Percentiles rank a stretch among this genome's conserved stretches.
phyloP scores from a whole-genome alignment of 805 yeast genomes.

The Suhomyces vadensis region DNA sequence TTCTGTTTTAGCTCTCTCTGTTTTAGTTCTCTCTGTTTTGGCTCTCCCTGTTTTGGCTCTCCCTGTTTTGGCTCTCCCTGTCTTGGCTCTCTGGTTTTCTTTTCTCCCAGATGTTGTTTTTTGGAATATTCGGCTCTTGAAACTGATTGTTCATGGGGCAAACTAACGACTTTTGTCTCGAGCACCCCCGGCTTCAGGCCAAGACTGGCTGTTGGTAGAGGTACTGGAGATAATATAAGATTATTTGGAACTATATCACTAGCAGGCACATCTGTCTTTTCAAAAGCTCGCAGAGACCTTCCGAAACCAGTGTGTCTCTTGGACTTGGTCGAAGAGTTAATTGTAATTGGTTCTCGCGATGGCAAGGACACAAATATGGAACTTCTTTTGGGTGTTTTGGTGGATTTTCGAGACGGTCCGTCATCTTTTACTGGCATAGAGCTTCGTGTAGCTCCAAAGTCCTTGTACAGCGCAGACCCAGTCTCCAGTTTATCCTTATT shows the following conservation, averaged over 20 bases:
- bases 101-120: too few species aligned
- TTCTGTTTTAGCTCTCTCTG: too few species aligned
- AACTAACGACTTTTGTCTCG: not conserved
- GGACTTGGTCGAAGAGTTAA: constrained; percentile 10
- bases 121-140: too few species aligned
- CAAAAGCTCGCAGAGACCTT: constrained; percentile 22
- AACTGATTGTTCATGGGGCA: too few species aligned
- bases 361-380: constrained; percentile 41
- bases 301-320: constrained; percentile 5
- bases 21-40: too few species aligned
- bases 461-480: not conserved
- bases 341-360: constrained; percentile 38
- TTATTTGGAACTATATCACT: constrained; percentile 9
- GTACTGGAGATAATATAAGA: constrained; percentile 14
- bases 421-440: constrained; percentile 20
- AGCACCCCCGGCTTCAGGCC: not conserved
- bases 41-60: too few species aligned
- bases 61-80: too few species aligned
- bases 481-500: not conserved
- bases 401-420: constrained; percentile 1
- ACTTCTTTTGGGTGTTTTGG: constrained; percentile 31
- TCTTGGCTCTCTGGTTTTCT: too few species aligned
- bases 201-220: constrained; percentile 7
- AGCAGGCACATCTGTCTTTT: constrained; percentile 14
- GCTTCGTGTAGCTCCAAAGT: not conserved